Percentiles rank a stretch among this genome's conserved stretches.
Evolutionary conservation across 2,329 filamentous ascomycete genomes (phyloP).

Genomic region (Neopestalotiopsis sp.): DNA sequence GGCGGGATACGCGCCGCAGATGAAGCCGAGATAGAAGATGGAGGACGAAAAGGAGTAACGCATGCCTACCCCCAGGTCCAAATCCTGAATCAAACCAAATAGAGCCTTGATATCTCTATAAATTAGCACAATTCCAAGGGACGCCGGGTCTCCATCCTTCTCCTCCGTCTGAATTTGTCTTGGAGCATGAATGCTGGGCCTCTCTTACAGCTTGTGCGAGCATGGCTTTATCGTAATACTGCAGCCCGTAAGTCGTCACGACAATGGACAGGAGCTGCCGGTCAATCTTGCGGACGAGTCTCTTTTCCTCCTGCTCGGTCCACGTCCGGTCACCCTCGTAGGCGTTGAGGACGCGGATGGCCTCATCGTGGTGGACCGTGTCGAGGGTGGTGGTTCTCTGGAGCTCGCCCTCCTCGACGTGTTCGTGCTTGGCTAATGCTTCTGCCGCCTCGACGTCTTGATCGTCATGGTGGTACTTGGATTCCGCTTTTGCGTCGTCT

Average conservation of each 20-base stretch:
- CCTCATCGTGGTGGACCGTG: background rate
- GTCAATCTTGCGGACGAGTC: slow-evolving; percentile 46
- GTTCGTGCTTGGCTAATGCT: background rate
- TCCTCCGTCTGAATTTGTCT: too few relatives aligned
- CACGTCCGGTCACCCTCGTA: background rate
- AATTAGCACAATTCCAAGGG: background rate
- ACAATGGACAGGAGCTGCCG: slow-evolving; percentile 49
- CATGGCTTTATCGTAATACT: slow-evolving; percentile 34
- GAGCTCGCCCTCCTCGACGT: background rate
- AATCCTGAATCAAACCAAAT: slow-evolving; percentile 35
- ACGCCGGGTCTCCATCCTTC: too few relatives aligned
- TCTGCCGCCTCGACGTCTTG: background rate
- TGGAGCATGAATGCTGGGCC: background rate
- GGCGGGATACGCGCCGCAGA: slow-evolving; percentile 36
- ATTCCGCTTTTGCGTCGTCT: background rate
- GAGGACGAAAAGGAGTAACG: slow-evolving; percentile 38
- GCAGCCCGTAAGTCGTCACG: slow-evolving; percentile 38
- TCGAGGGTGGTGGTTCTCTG: background rate
- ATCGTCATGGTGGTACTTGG: background rate
- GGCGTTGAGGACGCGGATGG: background rate
- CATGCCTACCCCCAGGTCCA: slow-evolving; percentile 31
- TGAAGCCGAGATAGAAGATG: slow-evolving; percentile 40
- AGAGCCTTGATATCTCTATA: slow-evolving; percentile 21
- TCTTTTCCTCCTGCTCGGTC: slow-evolving; percentile 37
- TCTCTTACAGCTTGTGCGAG: slow-evolving; percentile 29